Base-by-base conservation (phyloP, 2,329 filamentous ascomycete genomes). In the Xylaria digitata region DNA sequence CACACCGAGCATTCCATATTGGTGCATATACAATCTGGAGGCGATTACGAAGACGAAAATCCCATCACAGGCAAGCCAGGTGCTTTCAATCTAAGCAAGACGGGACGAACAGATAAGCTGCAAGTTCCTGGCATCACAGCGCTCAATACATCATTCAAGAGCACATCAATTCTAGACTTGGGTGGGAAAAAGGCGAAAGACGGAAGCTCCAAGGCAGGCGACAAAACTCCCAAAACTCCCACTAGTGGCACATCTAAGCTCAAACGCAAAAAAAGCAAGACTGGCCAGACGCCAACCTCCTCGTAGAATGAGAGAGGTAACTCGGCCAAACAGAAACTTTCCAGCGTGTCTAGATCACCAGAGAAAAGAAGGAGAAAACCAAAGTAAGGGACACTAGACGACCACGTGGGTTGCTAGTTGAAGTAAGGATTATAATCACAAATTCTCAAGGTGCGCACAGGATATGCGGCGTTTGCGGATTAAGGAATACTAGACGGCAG, bases 41-140 rank as follows among this genome's bases (percentile, higher is more conserved):
- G 87, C 55, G 88, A 90, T 70, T 90, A 88, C 74, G 86, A 90
- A 78, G 87, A 91, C 77, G 87, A 90, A 76, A 90, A 89, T 70
- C 87, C 88, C 48, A 90, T 91, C 72, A 90, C 87, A 0, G 89
- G 89, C 55, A 83, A 85, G 34, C 89, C 89, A 0, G 89, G 89
- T 56, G 87, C 89, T 61, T 91, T 90, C 76, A 87, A 90, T 71
- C 82, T 90, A 11, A 85, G 85, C 8, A 88, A 86, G 7, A 89
- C 87, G 0, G 88, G 88, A 1, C 83, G 87, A 61, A 86, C 86
- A 73, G 76, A 80, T 60, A 81, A 79, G 40, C 69, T 78, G 15
- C 72, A 72, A 34, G 66, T 72, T 8, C 67, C 74, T 8, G 64
- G 70, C 0, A 66, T 76, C 7, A 72, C 72, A 1, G 70, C 66